Conservation (phyloP, 1,284 basidiomycete species). For the Boletus smithii region DNA sequence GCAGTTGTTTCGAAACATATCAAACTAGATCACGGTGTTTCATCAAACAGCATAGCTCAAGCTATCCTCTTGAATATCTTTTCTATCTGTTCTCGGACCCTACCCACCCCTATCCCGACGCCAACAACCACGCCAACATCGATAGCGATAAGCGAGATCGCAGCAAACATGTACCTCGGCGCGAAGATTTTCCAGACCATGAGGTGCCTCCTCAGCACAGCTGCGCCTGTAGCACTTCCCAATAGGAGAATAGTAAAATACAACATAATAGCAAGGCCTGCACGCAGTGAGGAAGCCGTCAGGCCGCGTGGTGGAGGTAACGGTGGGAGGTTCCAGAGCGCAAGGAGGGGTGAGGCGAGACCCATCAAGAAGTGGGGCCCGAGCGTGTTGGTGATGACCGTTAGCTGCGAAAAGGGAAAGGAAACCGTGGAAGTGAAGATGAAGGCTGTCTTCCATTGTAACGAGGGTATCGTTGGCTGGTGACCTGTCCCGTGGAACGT, state of each 20-base stretch:
- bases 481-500: conserved; percentile 90
- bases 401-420: conserved; percentile 75
- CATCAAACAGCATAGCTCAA: conserved; percentile 6
- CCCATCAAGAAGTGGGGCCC: conserved; percentile 68
- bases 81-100: conserved; percentile 24
- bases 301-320: conserved; percentile 20
- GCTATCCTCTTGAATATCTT: conserved; percentile 19
- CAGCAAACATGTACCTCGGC: conserved; percentile 86
- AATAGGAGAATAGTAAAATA: conserved; percentile 72
- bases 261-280: conserved; percentile 54
- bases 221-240: conserved; percentile 71
- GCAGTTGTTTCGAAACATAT: background rate
- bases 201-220: conserved; percentile 80
- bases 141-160: conserved; percentile 47
- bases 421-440: conserved; percentile 62
- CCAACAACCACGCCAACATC: conserved; percentile 58
- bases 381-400: conserved; percentile 82
- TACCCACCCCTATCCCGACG: conserved; percentile 35
- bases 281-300: conserved; percentile 42
- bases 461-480: conserved; percentile 82
- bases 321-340: conserved; percentile 86
- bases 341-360: conserved; percentile 69
- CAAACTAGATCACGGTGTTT: background rate
- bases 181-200: conserved; percentile 99
- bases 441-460: conserved; percentile 97